Evolutionary conservation across 2,329 filamentous ascomycete genomes (phyloP), one percentile per base, ranked within the genome.

Genomic region (Ustilaginoidea virens): DNA sequence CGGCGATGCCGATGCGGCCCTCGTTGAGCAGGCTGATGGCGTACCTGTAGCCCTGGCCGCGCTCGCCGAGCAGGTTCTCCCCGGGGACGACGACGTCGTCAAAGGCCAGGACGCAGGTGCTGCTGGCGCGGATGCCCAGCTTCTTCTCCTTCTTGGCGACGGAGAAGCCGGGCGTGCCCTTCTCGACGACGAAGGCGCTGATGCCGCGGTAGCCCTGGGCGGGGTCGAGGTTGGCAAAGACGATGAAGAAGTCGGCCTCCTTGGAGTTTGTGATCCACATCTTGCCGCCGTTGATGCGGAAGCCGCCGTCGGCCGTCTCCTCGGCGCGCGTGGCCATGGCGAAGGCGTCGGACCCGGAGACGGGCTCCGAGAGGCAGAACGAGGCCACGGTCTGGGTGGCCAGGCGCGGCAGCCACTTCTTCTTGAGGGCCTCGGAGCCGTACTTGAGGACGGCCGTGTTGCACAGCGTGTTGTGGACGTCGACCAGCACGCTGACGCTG

Each of bases 61-160:
- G 74, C 54, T 86, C 69, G 37, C 90, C 90, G 1, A 98, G 69
- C 11, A 98, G 60, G 54, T 93, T 92, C 47, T 77, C 80, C 55
- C 75, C 77, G 36, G 90, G 85, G 22, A 98, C 69, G 47, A 87
- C 72, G 29, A 96, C 85, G 46, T 98, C 90, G 56, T 98, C 90
- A 45, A 98, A 92, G 66, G 82, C 96, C 53, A 98, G 67, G 38
- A 94, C 87, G 56, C 90, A 98, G 18, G 90, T 98, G 60, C 81
- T 92, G 60, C 81, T 92, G 30, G 90, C 90, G 48, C 72, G 78
- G 61, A 98, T 98, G 34, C 90, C 90, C 27, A 98, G 75, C 66
- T 98, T 98, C 78, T 96, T 96, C 67, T 98, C 90, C 66, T 98
- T 98, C 72, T 98, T 98, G 23, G 90, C 85, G 47, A 98, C 92